phyloP scores from a whole-genome alignment of 768 basidiomycete species.

The Lactarius psammicola region DNA sequence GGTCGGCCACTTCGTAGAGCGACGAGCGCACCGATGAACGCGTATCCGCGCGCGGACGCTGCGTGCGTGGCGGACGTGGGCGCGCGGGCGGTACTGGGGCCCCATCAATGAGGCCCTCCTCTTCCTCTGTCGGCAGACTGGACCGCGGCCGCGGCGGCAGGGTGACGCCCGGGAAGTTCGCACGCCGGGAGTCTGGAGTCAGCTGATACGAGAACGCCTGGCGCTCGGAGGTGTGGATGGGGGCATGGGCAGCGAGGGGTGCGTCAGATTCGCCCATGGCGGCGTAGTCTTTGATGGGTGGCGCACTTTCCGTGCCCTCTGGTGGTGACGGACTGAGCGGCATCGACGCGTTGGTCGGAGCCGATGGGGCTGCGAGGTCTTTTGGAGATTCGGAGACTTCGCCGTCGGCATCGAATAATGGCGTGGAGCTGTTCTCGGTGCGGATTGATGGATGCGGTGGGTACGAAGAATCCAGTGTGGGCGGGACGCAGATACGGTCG shows the following conservation, averaged over 20 bases:
- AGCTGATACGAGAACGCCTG: not conserved
- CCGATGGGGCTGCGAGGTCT: not conserved
- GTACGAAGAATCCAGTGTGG: not conserved
- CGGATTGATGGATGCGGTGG: not conserved
- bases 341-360: not conserved
- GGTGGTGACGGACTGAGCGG: conserved; percentile 16
- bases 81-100: conserved; percentile 10
- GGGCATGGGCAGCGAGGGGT: conserved; percentile 20
- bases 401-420: conserved; percentile 14
- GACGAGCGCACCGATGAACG: conserved; percentile 40
- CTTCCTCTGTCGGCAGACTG: not conserved
- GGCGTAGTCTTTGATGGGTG: conserved; percentile 27
- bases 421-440: not conserved
- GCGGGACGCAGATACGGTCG: conserved; percentile 38
- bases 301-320: not conserved
- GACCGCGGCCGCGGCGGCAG: not conserved
- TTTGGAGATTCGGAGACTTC: not conserved
- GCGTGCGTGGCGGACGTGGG: conserved; percentile 11
- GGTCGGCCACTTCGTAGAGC: conserved; percentile 42
- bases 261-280: conserved; percentile 31
- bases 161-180: not conserved
- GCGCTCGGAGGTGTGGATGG: conserved; percentile 5
- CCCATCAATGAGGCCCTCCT: not conserved
- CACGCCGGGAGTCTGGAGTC: not conserved
- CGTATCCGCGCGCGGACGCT: conserved; percentile 6